Base-by-base conservation (phyloP, 768 basidiomycete genomes). In the Tylopilus sp. region DNA sequence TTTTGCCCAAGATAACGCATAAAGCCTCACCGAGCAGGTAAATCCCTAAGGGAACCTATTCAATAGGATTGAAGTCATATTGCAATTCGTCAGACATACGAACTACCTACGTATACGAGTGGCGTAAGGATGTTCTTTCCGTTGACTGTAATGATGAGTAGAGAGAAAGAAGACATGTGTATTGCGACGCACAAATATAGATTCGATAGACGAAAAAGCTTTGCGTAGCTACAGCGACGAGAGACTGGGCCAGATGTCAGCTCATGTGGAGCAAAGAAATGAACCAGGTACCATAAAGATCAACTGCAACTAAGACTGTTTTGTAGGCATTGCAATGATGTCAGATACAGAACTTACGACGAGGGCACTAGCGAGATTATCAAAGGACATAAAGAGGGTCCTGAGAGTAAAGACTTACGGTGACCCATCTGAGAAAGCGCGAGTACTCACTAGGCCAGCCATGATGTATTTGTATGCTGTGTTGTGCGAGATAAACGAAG, bases 191-290 rank as follows among this genome's bases (percentile, higher is more conserved):
- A 57, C 53, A 26, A 3, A 38, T 10, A 17, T 50, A 57, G 7
- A 63, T 38, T 25, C 60, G 40, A 33, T 59, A 9, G 3, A 63
- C 31, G 11, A 59, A 55, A 22, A 47, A 52, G 2, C 26, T 48
- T 6, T 62, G 53, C 0, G 40, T 25, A 7, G 21, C 25, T 8
- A 31, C 1, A 29, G 50, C 36, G 41, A 52, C 36, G 0, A 38
- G 3, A 6, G 2, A 5, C 60, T 62, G 40, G 8, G n/a, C 6
- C 2, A 16, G 13, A 42, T 59, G 29, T n/a, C 19, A 2, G 6
- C 13, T 33, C 12, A 0, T 26, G n/a, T 7, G 2, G 17, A 13
- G 3, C 1, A 13, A 6, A 19, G 19, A n/a, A 21, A 7, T 21
- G 21, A 22, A 6, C 21, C 1, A 3, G 3, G 3, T 45, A 62